Percentiles rank a stretch among this genome's conserved stretches.
Conservation (phyloP, 23 red algal genomes). For the Cyanidiococcus yangmingshanensis region DNA sequence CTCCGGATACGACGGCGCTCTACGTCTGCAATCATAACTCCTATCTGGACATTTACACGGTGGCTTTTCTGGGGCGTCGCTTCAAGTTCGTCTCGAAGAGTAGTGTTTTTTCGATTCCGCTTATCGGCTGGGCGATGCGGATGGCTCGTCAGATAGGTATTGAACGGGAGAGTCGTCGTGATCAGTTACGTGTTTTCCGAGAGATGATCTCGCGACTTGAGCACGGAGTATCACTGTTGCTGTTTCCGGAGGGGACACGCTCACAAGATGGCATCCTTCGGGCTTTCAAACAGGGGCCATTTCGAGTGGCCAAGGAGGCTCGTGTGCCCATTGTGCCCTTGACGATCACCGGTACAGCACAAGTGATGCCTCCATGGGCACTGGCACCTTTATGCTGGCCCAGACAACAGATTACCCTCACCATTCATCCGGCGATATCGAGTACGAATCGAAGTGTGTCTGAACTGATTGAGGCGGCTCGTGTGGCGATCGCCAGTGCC, state of each 20-base stretch:
- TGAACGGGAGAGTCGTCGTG: slow-evolving; percentile 45
- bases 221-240: slow-evolving; percentile 57
- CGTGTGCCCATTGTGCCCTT: slow-evolving; percentile 66
- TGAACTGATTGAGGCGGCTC: background rate
- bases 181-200: slow-evolving; percentile 58
- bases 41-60: slow-evolving; percentile 77
- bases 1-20: slow-evolving; percentile 32
- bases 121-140: slow-evolving; percentile 86
- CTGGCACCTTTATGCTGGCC: slow-evolving; percentile 58
- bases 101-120: slow-evolving; percentile 70
- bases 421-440: slow-evolving; percentile 56
- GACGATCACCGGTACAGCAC: slow-evolving; percentile 60
- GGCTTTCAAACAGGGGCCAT: slow-evolving; percentile 61
- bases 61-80: slow-evolving; percentile 49
- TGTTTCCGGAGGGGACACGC: slow-evolving; percentile 94
- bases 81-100: slow-evolving; percentile 93
- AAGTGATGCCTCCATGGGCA: slow-evolving; percentile 71
- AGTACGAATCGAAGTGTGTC: slow-evolving; percentile 19
- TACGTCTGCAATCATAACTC: slow-evolving; percentile 87
- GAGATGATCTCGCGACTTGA: slow-evolving; percentile 50
- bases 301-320: slow-evolving; percentile 61
- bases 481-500: slow-evolving; percentile 1
- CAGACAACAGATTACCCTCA: slow-evolving; percentile 30
- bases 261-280: slow-evolving; percentile 38
- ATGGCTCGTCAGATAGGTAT: slow-evolving; percentile 69